Evolutionary conservation across 2,329 filamentous ascomycete genomes (phyloP).

Genomic region (Colletotrichum tropicale): DNA sequence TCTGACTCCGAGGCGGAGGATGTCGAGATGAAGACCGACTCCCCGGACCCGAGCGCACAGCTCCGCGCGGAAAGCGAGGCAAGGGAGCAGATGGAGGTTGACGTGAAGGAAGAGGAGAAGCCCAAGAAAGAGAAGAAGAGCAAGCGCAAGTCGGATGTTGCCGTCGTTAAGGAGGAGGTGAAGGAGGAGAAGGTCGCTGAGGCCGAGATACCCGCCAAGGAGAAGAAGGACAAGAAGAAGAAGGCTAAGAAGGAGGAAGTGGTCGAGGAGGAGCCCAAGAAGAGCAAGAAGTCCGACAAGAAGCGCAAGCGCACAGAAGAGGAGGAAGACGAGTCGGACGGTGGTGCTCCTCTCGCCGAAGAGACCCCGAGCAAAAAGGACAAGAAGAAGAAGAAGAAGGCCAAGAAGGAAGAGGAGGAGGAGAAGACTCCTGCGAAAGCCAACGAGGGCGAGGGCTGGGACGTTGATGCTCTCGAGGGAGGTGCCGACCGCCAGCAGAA

Average conservation of each 20-base stretch:
- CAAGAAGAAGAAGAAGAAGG: slow-evolving; percentile 28
- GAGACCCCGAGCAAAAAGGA: slow-evolving; percentile 30
- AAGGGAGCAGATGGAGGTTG: slow-evolving; percentile 29
- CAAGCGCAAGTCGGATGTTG: slow-evolving; percentile 6
- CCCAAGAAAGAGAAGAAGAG: slow-evolving; percentile 35
- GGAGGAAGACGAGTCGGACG: slow-evolving; percentile 19
- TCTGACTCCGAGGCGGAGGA: slow-evolving; percentile 25
- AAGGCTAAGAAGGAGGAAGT: slow-evolving; percentile 10
- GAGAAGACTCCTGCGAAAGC: slow-evolving; percentile 16
- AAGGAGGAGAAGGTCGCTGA: slow-evolving; percentile 8
- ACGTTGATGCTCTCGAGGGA: slow-evolving; percentile 56
- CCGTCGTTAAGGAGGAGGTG: slow-evolving; percentile 27
- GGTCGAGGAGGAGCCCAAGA: neutral
- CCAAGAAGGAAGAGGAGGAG: slow-evolving; percentile 25
- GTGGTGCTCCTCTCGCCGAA: slow-evolving; percentile 14
- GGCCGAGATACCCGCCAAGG: slow-evolving; percentile 20
- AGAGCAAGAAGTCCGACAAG: slow-evolving; percentile 28
- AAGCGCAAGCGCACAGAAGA: slow-evolving; percentile 25
- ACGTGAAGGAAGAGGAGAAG: slow-evolving; percentile 21
- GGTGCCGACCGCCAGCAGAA: slow-evolving; percentile 57
- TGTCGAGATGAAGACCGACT: slow-evolving; percentile 23
- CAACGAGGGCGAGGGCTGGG: slow-evolving; percentile 50
- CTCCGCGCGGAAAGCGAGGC: slow-evolving; percentile 21
- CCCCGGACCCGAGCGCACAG: slow-evolving; percentile 16
- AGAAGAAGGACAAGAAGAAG: slow-evolving; percentile 24